Evolutionary conservation across 2,329 filamentous ascomycete species (phyloP).

Genomic region (Sordariomycetes sp.): DNA sequence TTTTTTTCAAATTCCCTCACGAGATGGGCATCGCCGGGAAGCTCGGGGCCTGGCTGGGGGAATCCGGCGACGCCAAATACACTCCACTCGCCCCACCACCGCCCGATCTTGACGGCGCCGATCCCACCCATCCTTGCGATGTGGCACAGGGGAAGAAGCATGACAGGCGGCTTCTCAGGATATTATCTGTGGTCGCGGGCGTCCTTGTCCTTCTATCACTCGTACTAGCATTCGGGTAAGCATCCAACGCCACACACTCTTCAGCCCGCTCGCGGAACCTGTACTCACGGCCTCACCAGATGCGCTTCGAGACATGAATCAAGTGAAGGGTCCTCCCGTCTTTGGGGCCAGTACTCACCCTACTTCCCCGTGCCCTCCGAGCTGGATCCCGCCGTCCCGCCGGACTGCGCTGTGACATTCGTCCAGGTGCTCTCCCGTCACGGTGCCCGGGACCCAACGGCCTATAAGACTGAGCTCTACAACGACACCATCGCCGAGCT

Average conservation of each 20-base stretch:
- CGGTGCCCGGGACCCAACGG: slow-evolving; percentile 72
- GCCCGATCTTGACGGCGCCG: neutral
- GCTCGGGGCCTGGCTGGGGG: neutral
- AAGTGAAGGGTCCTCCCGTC: slow-evolving; percentile 31
- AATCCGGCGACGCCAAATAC: neutral
- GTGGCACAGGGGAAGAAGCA: neutral
- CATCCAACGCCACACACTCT: neutral
- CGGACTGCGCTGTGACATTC: slow-evolving; percentile 65
- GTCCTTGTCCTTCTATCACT: neutral
- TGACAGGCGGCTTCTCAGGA: neutral
- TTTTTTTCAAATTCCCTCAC: neutral
- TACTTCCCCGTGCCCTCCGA: slow-evolving; percentile 67
- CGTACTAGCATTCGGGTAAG: neutral
- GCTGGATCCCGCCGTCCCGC: slow-evolving; percentile 48
- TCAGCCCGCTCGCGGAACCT: neutral
- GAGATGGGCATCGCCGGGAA: neutral
- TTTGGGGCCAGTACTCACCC: slow-evolving; percentile 83
- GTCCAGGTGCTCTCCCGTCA: slow-evolving; percentile 76
- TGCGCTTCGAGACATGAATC: neutral
- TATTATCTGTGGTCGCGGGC: neutral
- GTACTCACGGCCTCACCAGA: neutral
- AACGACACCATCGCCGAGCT: slow-evolving; percentile 54
- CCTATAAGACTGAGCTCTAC: slow-evolving; percentile 55
- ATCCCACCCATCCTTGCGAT: neutral
- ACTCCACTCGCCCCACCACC: neutral